Percentiles rank a stretch among this genome's conserved stretches.
Evolutionary conservation across 2,329 filamentous ascomycete genomes (phyloP).

Genomic region (Raffaelea ambrosiae): DNA sequence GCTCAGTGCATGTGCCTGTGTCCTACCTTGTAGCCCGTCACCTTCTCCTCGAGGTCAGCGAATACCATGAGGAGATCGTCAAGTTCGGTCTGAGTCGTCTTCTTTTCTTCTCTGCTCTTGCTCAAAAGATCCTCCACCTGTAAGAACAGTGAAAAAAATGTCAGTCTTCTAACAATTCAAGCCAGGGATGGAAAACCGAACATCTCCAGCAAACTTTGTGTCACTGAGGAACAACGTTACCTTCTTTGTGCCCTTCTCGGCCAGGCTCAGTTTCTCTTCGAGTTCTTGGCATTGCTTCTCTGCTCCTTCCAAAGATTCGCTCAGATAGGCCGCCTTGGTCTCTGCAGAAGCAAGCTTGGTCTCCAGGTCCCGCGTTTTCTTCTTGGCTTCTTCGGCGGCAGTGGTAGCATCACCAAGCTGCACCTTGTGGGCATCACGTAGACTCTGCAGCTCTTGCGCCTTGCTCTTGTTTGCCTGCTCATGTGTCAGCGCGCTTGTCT

Average conservation of each 20-base stretch:
- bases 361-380: conserved; percentile 19
- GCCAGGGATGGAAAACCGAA: neutral
- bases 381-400: conserved; percentile 11
- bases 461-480: conserved; percentile 50
- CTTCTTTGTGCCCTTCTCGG: conserved; percentile 23
- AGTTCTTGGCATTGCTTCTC: conserved; percentile 20
- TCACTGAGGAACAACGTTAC: too few relatives aligned
- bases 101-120: conserved; percentile 53
- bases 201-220: neutral
- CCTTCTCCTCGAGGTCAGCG: conserved; percentile 70
- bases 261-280: conserved; percentile 17
- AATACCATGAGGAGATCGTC: conserved; percentile 78
- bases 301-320: conserved; percentile 19
- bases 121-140: conserved; percentile 25
- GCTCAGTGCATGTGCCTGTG: too few relatives aligned
- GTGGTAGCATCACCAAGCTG: conserved; percentile 23
- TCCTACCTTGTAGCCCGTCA: conserved; percentile 63
- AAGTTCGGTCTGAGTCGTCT: conserved; percentile 60
- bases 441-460: conserved; percentile 48
- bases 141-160: neutral
- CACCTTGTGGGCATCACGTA: conserved; percentile 39
- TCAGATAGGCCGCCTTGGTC: conserved; percentile 8
- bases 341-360: conserved; percentile 18
- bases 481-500: neutral
- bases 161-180: neutral